These are phyloP conservation scores for Cadophora sp. DNA, from an alignment of 2,329 filamentous ascomycete species.

Conservation along the genomic window DNA sequence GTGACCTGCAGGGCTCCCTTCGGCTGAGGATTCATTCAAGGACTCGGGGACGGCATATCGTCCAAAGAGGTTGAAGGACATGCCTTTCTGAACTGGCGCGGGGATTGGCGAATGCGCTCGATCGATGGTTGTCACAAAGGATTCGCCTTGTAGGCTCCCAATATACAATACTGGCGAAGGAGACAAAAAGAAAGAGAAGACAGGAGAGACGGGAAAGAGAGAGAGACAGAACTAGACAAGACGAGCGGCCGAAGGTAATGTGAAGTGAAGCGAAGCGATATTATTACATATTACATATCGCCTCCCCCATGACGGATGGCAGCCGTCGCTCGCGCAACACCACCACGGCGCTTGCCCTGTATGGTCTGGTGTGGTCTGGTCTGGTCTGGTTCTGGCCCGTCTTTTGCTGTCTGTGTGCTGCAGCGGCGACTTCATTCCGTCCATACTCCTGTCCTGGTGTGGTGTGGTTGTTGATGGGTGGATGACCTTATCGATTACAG, in stretches of 20 bases:
- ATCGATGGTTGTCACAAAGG: not conserved
- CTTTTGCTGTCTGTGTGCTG: not conserved
- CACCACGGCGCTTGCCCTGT: not conserved
- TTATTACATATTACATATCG: too few relatives aligned
- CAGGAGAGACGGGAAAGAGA: too few relatives aligned
- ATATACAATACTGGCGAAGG: not conserved
- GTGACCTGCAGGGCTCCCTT: not conserved
- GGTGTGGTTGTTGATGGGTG: not conserved
- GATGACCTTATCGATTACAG: conserved; percentile 12
- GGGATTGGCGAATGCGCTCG: not conserved
- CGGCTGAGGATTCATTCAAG: not conserved
- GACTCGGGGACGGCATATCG: not conserved
- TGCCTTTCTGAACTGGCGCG: not conserved
- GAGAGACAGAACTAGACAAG: not conserved
- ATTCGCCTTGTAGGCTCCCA: not conserved
- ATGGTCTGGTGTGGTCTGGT: too few relatives aligned
- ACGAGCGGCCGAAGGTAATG: not conserved
- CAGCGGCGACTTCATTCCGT: not conserved
- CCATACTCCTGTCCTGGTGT: not conserved
- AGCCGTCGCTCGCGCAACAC: not conserved
- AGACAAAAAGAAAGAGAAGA: not conserved
- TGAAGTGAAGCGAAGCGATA: not conserved
- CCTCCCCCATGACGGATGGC: not conserved
- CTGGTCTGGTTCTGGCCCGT: not conserved
- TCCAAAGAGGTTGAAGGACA: conserved; percentile 10